A percentile compares a stretch with the other conserved stretches of the same genome.
These are phyloP conservation scores for Rubia balearica DNA, from an alignment of 305 asterid species.

Conservation along the genomic window DNA sequence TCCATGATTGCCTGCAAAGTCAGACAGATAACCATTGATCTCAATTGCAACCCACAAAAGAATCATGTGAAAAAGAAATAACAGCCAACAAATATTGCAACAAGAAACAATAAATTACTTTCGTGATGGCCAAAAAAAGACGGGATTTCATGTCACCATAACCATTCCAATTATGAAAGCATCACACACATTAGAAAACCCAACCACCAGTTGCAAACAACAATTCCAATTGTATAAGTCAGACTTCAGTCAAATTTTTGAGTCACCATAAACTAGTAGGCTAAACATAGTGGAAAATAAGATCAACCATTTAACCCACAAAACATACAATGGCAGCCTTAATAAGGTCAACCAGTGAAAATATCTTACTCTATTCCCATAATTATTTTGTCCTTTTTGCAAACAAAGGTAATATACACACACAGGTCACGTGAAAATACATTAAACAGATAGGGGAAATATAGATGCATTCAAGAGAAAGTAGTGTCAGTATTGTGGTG, in stretches of 20 bases:
- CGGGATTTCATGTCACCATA: background rate
- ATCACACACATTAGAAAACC: background rate
- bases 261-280: background rate
- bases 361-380: background rate
- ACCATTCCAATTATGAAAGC: background rate
- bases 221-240: background rate
- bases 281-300: background rate
- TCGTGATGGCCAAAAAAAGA: background rate
- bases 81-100: background rate
- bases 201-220: background rate
- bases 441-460: background rate
- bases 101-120: too few relatives aligned
- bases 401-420: background rate
- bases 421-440: background rate
- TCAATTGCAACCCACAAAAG: background rate
- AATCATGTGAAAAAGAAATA: background rate
- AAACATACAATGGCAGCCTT: background rate
- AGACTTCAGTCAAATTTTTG: background rate
- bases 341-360: background rate
- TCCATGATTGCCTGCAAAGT: constrained; percentile 76
- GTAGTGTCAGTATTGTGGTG: background rate
- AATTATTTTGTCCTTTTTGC: background rate
- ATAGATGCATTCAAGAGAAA: background rate
- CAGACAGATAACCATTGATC: constrained; percentile 17
- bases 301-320: background rate